Conservation (phyloP, 1,284 basidiomycete genomes). For the Ustilago hordei region DNA sequence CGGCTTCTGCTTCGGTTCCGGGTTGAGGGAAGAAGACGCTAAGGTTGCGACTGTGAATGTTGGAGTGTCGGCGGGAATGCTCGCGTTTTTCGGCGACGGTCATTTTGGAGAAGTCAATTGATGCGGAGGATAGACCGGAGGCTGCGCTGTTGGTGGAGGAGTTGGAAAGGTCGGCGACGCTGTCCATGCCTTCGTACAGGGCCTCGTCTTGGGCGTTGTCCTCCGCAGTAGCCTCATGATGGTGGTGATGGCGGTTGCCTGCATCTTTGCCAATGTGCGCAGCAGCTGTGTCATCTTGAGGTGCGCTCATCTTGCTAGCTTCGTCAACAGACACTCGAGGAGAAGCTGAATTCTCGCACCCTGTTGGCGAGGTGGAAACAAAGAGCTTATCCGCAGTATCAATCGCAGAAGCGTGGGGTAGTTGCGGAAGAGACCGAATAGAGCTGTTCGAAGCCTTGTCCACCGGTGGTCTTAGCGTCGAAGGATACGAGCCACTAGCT, state of each 20-base stretch:
- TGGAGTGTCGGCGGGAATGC: conserved; percentile 63
- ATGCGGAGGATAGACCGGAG: conserved; percentile 7
- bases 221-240: background rate
- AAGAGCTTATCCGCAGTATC: conserved; percentile 6
- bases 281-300: background rate
- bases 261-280: background rate
- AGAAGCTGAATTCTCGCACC: background rate
- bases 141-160: conserved; percentile 5
- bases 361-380: background rate
- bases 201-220: conserved; percentile 32
- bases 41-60: conserved; percentile 63
- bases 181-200: conserved; percentile 47
- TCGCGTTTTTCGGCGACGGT: conserved; percentile 61
- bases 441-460: conserved; percentile 38
- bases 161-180: conserved; percentile 31
- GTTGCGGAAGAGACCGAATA: conserved; percentile 36
- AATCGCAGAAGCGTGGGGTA: conserved; percentile 5
- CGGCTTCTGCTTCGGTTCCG: conserved; percentile 62
- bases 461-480: conserved; percentile 34
- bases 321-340: background rate
- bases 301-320: conserved; percentile 12
- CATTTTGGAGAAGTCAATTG: conserved; percentile 46
- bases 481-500: conserved; percentile 46
- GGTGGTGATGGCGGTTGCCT: background rate
- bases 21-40: conserved; percentile 67